Conservation (phyloP, 192 early-diverging fungal species). For the Linnemannia zychae region DNA sequence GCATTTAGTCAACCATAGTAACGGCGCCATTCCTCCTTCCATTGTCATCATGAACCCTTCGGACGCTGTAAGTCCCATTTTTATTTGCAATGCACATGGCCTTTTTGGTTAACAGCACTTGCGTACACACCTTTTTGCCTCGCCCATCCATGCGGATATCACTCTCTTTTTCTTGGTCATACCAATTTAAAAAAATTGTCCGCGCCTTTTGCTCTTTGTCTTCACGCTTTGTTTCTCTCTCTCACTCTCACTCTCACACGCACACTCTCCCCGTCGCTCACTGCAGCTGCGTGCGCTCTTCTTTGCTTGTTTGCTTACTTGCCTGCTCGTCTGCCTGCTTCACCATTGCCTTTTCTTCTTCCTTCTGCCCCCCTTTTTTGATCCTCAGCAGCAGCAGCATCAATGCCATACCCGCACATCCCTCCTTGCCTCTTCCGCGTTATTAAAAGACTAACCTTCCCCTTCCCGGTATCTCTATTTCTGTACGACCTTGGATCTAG, state of each 20-base stretch:
- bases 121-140: neutral
- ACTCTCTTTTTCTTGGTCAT: neutral
- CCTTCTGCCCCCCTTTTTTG: neutral
- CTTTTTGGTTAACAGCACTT: neutral
- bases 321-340: neutral
- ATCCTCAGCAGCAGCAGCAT: constrained; percentile 6
- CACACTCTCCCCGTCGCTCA: neutral
- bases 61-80: constrained; percentile 9
- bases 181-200: neutral
- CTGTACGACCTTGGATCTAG: constrained; percentile 4
- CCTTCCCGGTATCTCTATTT: neutral
- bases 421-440: neutral
- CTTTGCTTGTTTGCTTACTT: neutral
- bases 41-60: constrained; percentile 27
- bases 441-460: neutral
- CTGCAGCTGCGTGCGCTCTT: neutral
- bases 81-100: neutral
- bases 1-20: constrained; percentile 9
- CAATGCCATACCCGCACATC: neutral
- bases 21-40: constrained; percentile 15
- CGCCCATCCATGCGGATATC: neutral
- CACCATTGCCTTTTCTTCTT: neutral
- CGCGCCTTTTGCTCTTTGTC: neutral
- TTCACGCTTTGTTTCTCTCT: neutral
- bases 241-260: neutral